Conservation (phyloP, 768 basidiomycete species). For the Pseudohyphozyma bogoriensis region DNA sequence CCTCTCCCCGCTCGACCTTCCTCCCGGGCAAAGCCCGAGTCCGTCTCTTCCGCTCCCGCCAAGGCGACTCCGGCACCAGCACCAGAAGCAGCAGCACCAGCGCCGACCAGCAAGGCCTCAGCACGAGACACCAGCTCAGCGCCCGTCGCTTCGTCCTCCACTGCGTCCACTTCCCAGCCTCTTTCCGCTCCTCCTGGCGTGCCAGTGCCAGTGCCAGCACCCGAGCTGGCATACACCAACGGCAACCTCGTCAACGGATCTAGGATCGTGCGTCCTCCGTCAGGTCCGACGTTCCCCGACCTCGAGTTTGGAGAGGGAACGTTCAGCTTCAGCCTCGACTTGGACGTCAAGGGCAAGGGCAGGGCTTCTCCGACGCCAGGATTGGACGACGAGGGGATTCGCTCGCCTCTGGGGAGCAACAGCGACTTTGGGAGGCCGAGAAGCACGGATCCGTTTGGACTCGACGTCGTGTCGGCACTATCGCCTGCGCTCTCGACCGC, state of each 20-base stretch:
- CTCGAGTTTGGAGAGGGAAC: slow-evolving; percentile 72
- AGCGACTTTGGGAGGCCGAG: slow-evolving; percentile 1
- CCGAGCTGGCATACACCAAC: slow-evolving; percentile 38
- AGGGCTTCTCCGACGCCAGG: neutral
- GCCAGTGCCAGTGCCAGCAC: slow-evolving; percentile 23
- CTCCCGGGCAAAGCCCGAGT: slow-evolving; percentile 11
- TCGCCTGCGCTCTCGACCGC: neutral
- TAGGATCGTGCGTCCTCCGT: slow-evolving; percentile 5
- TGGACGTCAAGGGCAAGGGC: slow-evolving; percentile 26
- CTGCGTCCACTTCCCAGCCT: neutral
- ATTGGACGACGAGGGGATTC: neutral
- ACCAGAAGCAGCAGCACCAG: no score
- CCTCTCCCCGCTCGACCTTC: slow-evolving; percentile 29
- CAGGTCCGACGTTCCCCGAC: slow-evolving; percentile 57
- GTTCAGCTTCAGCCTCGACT: slow-evolving; percentile 67
- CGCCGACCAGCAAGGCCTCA: neutral
- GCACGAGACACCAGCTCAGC: no score
- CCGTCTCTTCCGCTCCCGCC: slow-evolving; percentile 2
- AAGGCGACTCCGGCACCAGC: neutral
- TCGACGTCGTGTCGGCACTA: neutral
- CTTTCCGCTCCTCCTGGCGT: neutral
- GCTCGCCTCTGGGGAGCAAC: slow-evolving; percentile 24
- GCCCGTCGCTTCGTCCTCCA: neutral
- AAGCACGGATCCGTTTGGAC: neutral
- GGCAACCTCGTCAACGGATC: neutral